Evolutionary conservation across 306 rosid species (phyloP), one percentile per base, ranked within the genome.

Genomic region (Corylus heterophylla): DNA sequence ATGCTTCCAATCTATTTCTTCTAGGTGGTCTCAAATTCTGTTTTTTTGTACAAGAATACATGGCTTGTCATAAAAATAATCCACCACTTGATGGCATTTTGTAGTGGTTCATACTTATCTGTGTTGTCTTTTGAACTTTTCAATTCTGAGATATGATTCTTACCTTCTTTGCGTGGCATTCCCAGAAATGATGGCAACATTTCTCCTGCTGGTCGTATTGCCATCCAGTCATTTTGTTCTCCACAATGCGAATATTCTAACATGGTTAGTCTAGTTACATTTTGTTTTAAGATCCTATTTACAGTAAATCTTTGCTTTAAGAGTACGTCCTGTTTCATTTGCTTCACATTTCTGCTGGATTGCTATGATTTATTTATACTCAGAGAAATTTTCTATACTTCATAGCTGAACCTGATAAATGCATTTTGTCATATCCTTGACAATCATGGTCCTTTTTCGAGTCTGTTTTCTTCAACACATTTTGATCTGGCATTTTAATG

Each of bases 211-310:
- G 90, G 93, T 52, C 93, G 93, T 37, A 81, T 92, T 87, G 94
- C 97, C 61, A 87, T 94, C 80, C 98, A 94, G 59, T 94, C 98
- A 76, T 87, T 94, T 63, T 89, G 98, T 80, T 89, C 97, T 75
- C 97, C 97, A 74, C 97, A 92, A 71, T 92, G 94, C 82, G 82
- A 78, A 82, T 86, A 87, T 84, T 86, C 97, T 75, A 73, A 86
- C 80, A 82, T 82, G 93, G 97, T 94, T 8, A 84, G 97, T 74
- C 25, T 62, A 75, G 47, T 50, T 70, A 4, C 27, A 52, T 44
- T 81, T 56, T 76, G 73, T 54, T 54, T 17, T 50, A 54, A 27
- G 22, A n/a, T 71, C 27, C 78, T 59, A 9, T 16, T 44, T 80
- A 17, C 7, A 18, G 20, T 20, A 25, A 44, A 59, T 79, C 85